Evolutionary conservation across 805 yeast genomes (phyloP).

Genomic region (Saccharomycopsis guyanensis): DNA sequence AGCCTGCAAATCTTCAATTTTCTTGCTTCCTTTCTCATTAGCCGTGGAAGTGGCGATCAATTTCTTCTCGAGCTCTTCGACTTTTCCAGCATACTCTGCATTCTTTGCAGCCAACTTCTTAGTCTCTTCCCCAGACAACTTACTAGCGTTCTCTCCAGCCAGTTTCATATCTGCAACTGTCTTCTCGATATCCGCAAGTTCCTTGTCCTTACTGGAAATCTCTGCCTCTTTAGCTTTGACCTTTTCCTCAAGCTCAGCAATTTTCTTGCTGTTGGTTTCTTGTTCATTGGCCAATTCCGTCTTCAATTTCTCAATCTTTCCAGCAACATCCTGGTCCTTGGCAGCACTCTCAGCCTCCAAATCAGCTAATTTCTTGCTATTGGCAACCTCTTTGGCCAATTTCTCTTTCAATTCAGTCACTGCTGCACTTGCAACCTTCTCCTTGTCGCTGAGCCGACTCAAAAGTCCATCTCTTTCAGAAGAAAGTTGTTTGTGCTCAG

Average conservation of each 20-base stretch:
- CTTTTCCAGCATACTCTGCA: not conserved
- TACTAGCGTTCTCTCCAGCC: too few relatives aligned
- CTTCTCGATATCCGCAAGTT: constrained; percentile 14
- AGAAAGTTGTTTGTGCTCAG: too few relatives aligned
- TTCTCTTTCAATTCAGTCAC: not conserved
- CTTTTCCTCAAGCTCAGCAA: not conserved
- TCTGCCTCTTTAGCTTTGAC: not conserved
- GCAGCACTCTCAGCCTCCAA: constrained; percentile 24
- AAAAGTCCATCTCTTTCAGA: too few relatives aligned
- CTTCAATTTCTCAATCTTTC: too few relatives aligned
- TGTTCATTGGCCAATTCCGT: too few relatives aligned
- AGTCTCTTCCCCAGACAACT: not conserved
- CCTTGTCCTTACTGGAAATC: not conserved
- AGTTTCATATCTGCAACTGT: constrained; percentile 20
- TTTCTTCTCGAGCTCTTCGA: not conserved
- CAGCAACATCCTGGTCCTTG: not conserved
- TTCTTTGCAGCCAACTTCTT: not conserved
- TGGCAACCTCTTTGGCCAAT: not conserved
- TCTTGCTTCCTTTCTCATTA: not conserved
- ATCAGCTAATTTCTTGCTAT: constrained; percentile 22
- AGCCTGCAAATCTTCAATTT: not conserved
- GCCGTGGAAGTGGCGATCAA: not conserved
- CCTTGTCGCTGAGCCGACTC: too few relatives aligned
- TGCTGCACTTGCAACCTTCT: not conserved
- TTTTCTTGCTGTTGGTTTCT: not conserved